phyloP scores from a whole-genome alignment of 2,329 filamentous ascomycete species.

The Ploettnerulaceae sp. region DNA sequence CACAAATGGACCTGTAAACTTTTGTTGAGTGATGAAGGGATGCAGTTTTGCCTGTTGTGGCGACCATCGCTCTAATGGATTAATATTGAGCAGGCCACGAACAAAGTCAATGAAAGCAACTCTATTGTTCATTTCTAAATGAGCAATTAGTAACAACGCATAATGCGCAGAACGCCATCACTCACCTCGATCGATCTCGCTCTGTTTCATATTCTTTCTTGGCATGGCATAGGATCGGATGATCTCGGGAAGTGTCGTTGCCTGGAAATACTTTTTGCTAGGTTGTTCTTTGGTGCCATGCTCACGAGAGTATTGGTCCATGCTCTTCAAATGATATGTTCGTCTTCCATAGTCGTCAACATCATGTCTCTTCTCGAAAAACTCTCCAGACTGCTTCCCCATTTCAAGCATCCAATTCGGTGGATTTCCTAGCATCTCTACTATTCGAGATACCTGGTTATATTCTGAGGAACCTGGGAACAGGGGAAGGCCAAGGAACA shows the following conservation, averaged over 20 bases:
- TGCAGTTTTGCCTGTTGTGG: constrained; percentile 96
- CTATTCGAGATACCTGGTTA: constrained; percentile 94
- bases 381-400: constrained; percentile 95
- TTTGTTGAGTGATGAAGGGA: constrained; percentile 97
- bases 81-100: constrained; percentile 85
- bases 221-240: constrained; percentile 98
- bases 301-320: constrained; percentile 96
- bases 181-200: constrained; percentile 90
- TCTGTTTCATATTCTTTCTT: constrained; percentile 98
- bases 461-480: constrained; percentile 98
- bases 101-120: constrained; percentile 98
- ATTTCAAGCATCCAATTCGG: constrained; percentile 99
- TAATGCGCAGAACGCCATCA: constrained; percentile 16
- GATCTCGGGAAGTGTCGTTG: constrained; percentile 89
- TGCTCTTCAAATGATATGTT: constrained; percentile 87
- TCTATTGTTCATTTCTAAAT: constrained; percentile 92
- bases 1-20: constrained; percentile 93
- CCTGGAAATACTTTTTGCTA: constrained; percentile 99
- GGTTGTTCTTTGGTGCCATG: constrained; percentile 96
- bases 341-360: constrained; percentile 89
- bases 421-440: constrained; percentile 95
- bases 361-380: constrained; percentile 81
- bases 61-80: constrained; percentile 94
- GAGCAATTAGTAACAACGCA: constrained; percentile 13
- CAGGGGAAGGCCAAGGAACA: constrained; percentile 88